Evolutionary conservation across 176 grass and related monocot species (phyloP).

Genomic region (Oryza glumipatula): DNA sequence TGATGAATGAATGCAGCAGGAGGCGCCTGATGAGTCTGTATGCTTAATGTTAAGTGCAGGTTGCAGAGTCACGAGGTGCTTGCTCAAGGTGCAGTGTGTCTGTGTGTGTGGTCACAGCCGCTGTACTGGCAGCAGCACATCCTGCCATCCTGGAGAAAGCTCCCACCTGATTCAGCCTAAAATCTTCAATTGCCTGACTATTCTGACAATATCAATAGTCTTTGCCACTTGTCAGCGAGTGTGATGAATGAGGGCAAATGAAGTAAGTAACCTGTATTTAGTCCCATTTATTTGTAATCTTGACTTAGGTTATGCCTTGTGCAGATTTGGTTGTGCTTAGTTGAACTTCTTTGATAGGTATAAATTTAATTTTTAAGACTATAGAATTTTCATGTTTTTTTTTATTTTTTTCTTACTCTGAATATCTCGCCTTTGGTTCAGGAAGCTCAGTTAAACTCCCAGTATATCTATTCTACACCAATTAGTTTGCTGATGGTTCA

Average conservation of each 20-base stretch:
- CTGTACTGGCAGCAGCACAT: slow-evolving; percentile 2
- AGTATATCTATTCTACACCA: not conserved
- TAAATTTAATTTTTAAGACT: not conserved
- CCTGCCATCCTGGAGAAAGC: slow-evolving; percentile 28
- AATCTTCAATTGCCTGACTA: slow-evolving; percentile 26
- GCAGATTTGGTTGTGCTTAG: not conserved
- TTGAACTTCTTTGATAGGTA: not conserved
- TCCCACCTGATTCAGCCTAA: slow-evolving; percentile 31
- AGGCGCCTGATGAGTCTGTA: slow-evolving; percentile 12
- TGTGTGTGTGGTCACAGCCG: not conserved
- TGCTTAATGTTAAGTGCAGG: slow-evolving; percentile 27
- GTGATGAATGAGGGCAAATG: not conserved
- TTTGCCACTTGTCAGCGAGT: not conserved
- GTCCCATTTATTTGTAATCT: not conserved
- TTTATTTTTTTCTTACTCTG: not conserved
- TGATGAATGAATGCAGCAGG: slow-evolving; percentile 21
- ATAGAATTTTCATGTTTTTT: not conserved
- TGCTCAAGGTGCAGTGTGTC: slow-evolving; percentile 20
- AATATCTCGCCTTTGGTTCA: not conserved
- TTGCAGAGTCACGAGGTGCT: slow-evolving; percentile 42
- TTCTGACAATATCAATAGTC: slow-evolving; percentile 17
- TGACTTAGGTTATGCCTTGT: not conserved
- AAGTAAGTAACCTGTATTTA: slow-evolving; percentile 12
- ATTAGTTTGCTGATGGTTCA: not conserved
- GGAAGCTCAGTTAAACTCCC: not conserved